These are phyloP conservation scores for Leucoagaricus sp. DNA, from an alignment of 1,284 basidiomycete genomes.

Conservation along the genomic window DNA sequence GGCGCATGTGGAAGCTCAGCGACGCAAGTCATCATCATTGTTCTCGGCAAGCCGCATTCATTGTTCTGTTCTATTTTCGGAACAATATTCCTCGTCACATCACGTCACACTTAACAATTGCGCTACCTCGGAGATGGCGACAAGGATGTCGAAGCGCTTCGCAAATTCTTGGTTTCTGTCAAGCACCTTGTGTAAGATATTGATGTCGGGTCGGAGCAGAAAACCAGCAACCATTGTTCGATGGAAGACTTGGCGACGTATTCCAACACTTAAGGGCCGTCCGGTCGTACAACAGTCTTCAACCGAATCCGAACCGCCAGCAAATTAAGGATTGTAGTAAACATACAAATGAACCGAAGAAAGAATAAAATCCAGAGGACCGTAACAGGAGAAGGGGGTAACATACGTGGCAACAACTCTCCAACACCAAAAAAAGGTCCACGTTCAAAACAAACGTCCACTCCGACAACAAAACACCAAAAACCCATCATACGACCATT, in stretches of 20 bases:
- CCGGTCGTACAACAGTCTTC: too few species aligned
- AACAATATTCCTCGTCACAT: background rate
- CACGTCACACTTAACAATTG: background rate
- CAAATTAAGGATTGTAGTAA: background rate
- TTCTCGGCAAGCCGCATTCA: conserved; percentile 1
- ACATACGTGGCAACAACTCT: background rate
- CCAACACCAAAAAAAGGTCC: background rate
- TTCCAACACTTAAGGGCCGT: too few species aligned
- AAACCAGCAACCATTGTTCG: too few species aligned
- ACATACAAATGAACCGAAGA: background rate
- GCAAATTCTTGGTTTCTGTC: too few species aligned
- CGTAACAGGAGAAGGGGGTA: too few species aligned
- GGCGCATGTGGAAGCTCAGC: background rate
- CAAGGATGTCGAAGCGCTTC: too few species aligned
- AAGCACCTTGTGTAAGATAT: too few species aligned
- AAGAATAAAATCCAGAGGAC: background rate
- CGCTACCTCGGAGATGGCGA: background rate
- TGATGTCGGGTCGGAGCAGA: too few species aligned
- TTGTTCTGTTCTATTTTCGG: conserved; percentile 13
- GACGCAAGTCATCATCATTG: conserved; percentile 1
- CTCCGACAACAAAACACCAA: background rate
- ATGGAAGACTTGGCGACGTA: too few species aligned
- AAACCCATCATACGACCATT: background rate
- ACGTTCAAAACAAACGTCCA: background rate
- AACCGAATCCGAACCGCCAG: too few species aligned